Percentiles rank a stretch among this genome's conserved stretches.
Evolutionary conservation across 371 early-diverging fungal species (phyloP).

Genomic region (Apophysomyces sp.): DNA sequence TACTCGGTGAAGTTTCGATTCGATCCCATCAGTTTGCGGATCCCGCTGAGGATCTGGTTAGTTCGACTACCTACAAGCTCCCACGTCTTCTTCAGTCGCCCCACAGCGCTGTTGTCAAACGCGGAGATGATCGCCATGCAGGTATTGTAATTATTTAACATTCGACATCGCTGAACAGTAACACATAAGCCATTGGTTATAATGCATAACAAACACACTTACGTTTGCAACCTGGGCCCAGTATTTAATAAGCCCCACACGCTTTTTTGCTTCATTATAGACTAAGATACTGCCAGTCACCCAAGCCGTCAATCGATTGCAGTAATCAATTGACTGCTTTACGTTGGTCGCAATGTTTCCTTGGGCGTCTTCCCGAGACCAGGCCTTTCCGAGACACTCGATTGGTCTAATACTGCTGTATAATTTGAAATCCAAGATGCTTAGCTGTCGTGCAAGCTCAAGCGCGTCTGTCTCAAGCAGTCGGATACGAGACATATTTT

Average conservation of each 20-base stretch:
- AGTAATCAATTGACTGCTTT: constrained; percentile 71
- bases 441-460: constrained; percentile 92
- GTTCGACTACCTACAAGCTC: constrained; percentile 49
- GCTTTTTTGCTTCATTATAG: constrained; percentile 73
- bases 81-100: constrained; percentile 87
- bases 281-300: constrained; percentile 74
- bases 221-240: constrained; percentile 83
- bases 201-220: constrained; percentile 10
- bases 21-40: constrained; percentile 71
- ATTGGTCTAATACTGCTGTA: constrained; percentile 79
- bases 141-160: constrained; percentile 87
- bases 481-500: constrained; percentile 58
- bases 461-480: constrained; percentile 86
- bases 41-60: constrained; percentile 42
- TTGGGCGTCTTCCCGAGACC: constrained; percentile 71
- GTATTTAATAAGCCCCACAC: constrained; percentile 73
- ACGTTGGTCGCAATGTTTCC: constrained; percentile 60
- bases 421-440: constrained; percentile 76
- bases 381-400: constrained; percentile 88
- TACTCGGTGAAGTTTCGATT: constrained; percentile 86
- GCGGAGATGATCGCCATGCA: constrained; percentile 87
- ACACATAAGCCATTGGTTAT: not conserved
- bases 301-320: constrained; percentile 72
- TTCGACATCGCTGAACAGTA: constrained; percentile 52
- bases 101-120: constrained; percentile 83